Conservation (phyloP, 164 flowering plant species). For the Macadamia tetraphylla region DNA sequence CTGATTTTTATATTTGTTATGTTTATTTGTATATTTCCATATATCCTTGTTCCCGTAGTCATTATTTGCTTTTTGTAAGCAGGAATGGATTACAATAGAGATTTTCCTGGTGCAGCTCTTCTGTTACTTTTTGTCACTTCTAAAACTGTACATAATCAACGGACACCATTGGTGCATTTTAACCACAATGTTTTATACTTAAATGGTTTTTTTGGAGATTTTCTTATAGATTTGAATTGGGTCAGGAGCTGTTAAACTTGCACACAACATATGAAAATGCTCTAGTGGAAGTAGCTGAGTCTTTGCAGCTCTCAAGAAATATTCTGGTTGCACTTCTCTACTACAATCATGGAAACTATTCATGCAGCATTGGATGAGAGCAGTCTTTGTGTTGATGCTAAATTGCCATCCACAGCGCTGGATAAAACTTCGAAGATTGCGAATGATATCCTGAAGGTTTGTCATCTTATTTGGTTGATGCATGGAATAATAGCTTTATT, state of each 20-base stretch:
- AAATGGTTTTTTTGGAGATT: constrained; percentile 4
- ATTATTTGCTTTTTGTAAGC: constrained; percentile 8
- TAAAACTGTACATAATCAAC: constrained; percentile 33
- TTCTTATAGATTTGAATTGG: constrained; percentile 7
- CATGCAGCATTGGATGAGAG: constrained; percentile 74
- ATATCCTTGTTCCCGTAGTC: not conserved
- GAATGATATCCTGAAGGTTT: constrained; percentile 72
- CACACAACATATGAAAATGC: constrained; percentile 51
- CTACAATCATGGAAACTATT: constrained; percentile 92
- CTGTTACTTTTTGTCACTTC: constrained; percentile 48
- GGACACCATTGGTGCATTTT: constrained; percentile 39
- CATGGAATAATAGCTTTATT: not conserved
- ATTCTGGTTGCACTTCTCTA: constrained; percentile 57
- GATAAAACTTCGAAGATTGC: constrained; percentile 70
- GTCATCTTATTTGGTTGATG: not conserved
- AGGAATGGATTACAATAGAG: constrained; percentile 27
- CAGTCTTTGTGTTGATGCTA: constrained; percentile 35
- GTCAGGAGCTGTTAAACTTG: constrained; percentile 37
- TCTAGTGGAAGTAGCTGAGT: constrained; percentile 57
- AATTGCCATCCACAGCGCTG: constrained; percentile 19
- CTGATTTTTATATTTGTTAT: not conserved
- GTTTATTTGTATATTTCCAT: no score
- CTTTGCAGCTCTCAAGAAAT: constrained; percentile 84
- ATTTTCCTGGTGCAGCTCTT: constrained; percentile 85
- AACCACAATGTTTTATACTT: not conserved